Evolutionary conservation across 2,329 filamentous ascomycete genomes (phyloP).

Genomic region (Colletotrichum sp.): DNA sequence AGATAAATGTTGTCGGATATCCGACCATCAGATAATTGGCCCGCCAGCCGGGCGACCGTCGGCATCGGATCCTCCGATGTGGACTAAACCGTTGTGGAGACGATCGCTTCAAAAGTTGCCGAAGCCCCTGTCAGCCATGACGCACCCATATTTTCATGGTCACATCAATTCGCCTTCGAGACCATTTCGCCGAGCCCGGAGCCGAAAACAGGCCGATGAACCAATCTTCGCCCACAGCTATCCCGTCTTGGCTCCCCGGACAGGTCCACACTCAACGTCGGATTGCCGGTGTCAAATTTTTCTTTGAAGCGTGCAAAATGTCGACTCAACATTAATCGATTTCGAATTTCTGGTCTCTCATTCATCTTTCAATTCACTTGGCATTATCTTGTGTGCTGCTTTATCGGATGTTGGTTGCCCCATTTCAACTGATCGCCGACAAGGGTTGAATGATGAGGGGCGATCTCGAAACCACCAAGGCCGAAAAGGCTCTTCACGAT

Average conservation of each 20-base stretch:
- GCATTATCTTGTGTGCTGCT: neutral
- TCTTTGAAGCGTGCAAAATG: neutral
- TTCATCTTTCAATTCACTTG: neutral
- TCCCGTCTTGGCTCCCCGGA: neutral
- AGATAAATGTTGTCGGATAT: neutral
- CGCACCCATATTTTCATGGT: neutral
- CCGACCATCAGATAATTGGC: neutral
- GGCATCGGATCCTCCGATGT: constrained; percentile 4
- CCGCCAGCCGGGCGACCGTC: neutral
- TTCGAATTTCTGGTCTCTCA: neutral
- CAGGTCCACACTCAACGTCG: neutral
- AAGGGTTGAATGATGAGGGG: neutral
- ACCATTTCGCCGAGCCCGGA: constrained; percentile 1
- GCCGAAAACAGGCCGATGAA: neutral
- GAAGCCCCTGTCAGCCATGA: neutral
- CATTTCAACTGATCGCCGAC: neutral
- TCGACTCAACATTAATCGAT: neutral
- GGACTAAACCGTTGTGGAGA: neutral
- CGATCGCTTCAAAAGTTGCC: constrained; percentile 14
- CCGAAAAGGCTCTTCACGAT: constrained; percentile 54
- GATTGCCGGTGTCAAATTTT: neutral
- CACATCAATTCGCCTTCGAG: neutral
- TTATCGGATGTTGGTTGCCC: neutral
- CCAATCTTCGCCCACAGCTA: constrained; percentile 4
- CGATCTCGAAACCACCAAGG: constrained; percentile 22